Conservation (phyloP, 1,284 basidiomycete species). For the Rhizoctonia solani region DNA sequence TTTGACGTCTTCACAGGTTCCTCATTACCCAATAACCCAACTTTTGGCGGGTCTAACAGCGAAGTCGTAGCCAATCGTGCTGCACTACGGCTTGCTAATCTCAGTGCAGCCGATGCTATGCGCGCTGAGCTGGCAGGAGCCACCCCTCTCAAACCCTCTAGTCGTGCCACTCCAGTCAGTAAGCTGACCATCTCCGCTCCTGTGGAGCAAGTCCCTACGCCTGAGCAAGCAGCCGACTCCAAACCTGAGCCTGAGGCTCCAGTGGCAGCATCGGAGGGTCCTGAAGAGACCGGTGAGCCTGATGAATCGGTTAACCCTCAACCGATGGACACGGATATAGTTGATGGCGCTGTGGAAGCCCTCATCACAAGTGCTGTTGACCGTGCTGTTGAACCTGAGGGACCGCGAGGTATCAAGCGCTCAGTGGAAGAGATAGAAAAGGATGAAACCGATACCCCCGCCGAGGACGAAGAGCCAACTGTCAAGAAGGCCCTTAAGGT, state of each 20-base stretch:
- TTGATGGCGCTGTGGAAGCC: slow-evolving; percentile 44
- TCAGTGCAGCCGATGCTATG: slow-evolving; percentile 91
- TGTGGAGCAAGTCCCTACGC: no score
- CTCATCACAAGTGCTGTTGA: slow-evolving; percentile 46
- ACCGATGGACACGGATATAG: slow-evolving; percentile 38
- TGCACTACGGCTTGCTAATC: slow-evolving; percentile 92
- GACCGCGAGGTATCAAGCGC: slow-evolving; percentile 65
- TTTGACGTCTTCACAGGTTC: slow-evolving; percentile 59
- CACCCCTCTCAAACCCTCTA: slow-evolving; percentile 48
- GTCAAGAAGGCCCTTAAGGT: slow-evolving; percentile 65
- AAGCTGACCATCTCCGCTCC: neutral
- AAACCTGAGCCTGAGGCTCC: slow-evolving; percentile 11
- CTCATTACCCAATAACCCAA: slow-evolving; percentile 39
- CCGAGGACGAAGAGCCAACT: slow-evolving; percentile 42
- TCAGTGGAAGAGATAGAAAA: slow-evolving; percentile 58
- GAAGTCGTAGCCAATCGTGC: slow-evolving; percentile 86
- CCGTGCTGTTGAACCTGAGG: slow-evolving; percentile 32
- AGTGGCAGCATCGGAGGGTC: neutral
- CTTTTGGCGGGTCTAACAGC: slow-evolving; percentile 74
- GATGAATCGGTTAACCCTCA: neutral
- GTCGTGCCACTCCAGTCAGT: slow-evolving; percentile 2
- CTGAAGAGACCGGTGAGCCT: slow-evolving; percentile 25
- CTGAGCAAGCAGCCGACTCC: no score
- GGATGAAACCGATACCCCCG: slow-evolving; percentile 43
- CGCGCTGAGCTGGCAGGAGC: slow-evolving; percentile 86